A percentile compares a stretch with the other conserved stretches of the same genome.
phyloP scores from a whole-genome alignment of 2,329 filamentous ascomycete species.

The Colletotrichum limetticola region DNA sequence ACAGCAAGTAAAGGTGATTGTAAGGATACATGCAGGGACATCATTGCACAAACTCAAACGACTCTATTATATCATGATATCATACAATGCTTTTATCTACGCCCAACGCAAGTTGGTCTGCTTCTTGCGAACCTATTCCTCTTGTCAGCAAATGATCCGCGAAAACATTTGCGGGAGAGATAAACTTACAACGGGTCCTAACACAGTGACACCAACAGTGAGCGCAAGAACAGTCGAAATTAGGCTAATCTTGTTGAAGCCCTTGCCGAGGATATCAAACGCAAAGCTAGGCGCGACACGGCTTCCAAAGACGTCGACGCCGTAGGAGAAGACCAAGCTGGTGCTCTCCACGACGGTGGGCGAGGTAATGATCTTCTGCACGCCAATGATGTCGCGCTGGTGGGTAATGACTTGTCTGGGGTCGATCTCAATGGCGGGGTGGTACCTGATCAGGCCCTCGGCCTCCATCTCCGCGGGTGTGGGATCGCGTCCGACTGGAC shows the following conservation, averaged over 20 bases:
- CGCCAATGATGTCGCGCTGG: slow-evolving; percentile 81
- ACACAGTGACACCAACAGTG: slow-evolving; percentile 77
- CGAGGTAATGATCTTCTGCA: slow-evolving; percentile 77
- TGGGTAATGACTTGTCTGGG: slow-evolving; percentile 85
- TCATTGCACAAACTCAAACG: slow-evolving; percentile 2
- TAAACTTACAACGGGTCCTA: slow-evolving; percentile 84
- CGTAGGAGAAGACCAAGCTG: slow-evolving; percentile 87
- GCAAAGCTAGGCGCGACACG: slow-evolving; percentile 86
- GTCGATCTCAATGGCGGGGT: slow-evolving; percentile 83
- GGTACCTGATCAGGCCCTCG: slow-evolving; percentile 84
- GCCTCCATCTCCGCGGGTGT: slow-evolving; percentile 79
- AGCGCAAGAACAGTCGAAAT: slow-evolving; percentile 85
- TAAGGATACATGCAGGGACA: neutral
- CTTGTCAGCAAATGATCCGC: slow-evolving; percentile 44
- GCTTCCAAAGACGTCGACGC: slow-evolving; percentile 88
- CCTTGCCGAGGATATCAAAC: slow-evolving; percentile 93
- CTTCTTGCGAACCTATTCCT: slow-evolving; percentile 66
- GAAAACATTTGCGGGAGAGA: neutral
- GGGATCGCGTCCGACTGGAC: slow-evolving; percentile 86
- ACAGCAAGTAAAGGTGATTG: neutral
- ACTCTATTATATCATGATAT: slow-evolving; percentile 27
- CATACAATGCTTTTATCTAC: slow-evolving; percentile 16
- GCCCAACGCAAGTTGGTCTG: slow-evolving; percentile 75
- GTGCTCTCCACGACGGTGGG: slow-evolving; percentile 92
- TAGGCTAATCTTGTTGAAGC: slow-evolving; percentile 91